Base-by-base conservation (phyloP, 768 basidiomycete genomes). In the Lentinula aciculospora region DNA sequence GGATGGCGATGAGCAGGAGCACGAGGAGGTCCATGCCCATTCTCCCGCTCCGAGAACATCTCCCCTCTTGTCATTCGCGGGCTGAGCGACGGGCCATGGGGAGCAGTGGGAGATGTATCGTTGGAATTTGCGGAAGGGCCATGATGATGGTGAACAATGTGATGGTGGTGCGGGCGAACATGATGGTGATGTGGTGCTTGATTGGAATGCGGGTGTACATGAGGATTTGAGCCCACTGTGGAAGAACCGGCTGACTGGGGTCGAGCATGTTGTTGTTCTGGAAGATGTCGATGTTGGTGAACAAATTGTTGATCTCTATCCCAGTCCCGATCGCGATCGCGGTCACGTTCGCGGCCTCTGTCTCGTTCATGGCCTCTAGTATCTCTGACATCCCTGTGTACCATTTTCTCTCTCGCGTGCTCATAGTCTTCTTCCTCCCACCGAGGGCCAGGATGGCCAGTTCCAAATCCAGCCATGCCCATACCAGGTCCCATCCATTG, bases 131-230 rank as follows among this genome's bases (percentile, higher is more conserved):
- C 44, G 56, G 48, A 53, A 34, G 58, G 58, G 8, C 76, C 74
- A 60, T 83, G 82, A 57, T 82, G 80, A 57, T 85, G 82, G 51
- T 80, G 80, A n/a, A 71, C 62, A 34, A 74, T 69, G 56, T 76
- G 74, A 59, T 74, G 71, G 36, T 76, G 75, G 28, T 58, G 57
- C 34, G 72, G 73, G 2, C 70, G 63, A 27, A 74, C 76, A 53
- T 76, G 80, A 61, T 74, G 81, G 58, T 81, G 81, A 47, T 74
- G 74, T 4, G 64, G 62, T 31, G 64, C 45, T 62, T 66, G 51
- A 65, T 25, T 29, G 60, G 69, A 4, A 61, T 70, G 72, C 19
- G 69, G 61, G 39, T 62, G 65, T 42, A 21, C 6, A 44, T 58
- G 60, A 3, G n/a, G 62, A 27, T 4, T 61, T 34, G 36, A 25